Evolutionary conservation across 805 yeast species (phyloP).

Genomic region (Starmerella bacillaris): DNA sequence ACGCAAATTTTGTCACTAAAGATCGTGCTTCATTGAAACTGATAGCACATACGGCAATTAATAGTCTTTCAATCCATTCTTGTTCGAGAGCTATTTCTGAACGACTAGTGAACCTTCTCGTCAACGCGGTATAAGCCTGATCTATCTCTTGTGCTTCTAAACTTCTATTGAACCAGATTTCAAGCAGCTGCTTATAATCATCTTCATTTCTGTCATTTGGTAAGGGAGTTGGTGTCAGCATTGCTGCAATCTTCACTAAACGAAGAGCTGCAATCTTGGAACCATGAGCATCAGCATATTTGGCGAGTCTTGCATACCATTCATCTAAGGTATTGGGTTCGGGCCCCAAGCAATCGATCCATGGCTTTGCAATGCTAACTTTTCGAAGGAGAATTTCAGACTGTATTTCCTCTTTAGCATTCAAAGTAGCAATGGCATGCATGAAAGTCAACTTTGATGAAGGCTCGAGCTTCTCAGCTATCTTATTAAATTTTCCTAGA

Average conservation of each 20-base stretch:
- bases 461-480: conserved; percentile 1
- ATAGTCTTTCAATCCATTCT: conserved; percentile 12
- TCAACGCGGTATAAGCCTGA: conserved; percentile 24
- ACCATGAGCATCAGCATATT: conserved; percentile 5
- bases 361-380: conserved; percentile 7
- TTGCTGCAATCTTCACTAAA: conserved; percentile 4
- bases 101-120: conserved; percentile 3
- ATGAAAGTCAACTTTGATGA: conserved; percentile 3
- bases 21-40: conserved; percentile 24
- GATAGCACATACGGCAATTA: conserved; percentile 17
- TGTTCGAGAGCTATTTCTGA: neutral
- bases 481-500: neutral
- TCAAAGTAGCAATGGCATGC: conserved; percentile 6
- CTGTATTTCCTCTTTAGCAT: conserved; percentile 1
- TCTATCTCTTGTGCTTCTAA: conserved; percentile 21
- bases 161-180: conserved; percentile 15
- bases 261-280: conserved; percentile 5
- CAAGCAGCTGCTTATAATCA: neutral
- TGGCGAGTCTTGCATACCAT: conserved; percentile 8
- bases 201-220: neutral
- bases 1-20: conserved; percentile 27
- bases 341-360: conserved; percentile 6
- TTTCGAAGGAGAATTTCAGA: conserved; percentile 5
- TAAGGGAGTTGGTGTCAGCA: neutral
- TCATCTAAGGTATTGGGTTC: conserved; percentile 5